Percentiles rank a stretch among this genome's conserved stretches.
These are phyloP conservation scores for Panicum virgatum DNA, from an alignment of 202 grass and related monocot species.

Conservation along the genomic window DNA sequence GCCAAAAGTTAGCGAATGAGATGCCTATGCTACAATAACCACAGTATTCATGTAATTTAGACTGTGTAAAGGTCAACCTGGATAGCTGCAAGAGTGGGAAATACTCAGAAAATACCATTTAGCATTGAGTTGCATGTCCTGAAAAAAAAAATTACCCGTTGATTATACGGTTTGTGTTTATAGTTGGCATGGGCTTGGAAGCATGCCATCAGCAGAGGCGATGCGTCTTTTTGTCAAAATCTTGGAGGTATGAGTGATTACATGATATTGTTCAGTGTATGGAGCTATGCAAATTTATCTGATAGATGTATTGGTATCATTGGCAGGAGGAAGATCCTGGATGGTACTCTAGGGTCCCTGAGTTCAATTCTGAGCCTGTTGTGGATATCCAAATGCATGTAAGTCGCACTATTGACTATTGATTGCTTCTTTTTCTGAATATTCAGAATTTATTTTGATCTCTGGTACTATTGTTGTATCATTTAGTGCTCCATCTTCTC, in stretches of 20 bases:
- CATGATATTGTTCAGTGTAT: constrained; percentile 26
- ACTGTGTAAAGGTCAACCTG: constrained; percentile 3
- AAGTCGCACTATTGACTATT: constrained; percentile 41
- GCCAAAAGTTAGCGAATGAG: constrained; percentile 2
- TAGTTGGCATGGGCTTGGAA: constrained; percentile 98
- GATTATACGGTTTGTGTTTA: constrained; percentile 36
- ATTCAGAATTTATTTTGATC: constrained; percentile 7
- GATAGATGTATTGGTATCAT: constrained; percentile 30
- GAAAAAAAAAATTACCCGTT: background rate
- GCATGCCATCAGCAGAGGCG: constrained; percentile 85
- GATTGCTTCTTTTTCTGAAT: background rate
- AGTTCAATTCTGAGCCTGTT: constrained; percentile 63
- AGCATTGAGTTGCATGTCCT: background rate
- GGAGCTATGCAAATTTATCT: constrained; percentile 27
- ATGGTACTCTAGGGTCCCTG: constrained; percentile 86
- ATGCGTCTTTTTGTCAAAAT: constrained; percentile 99
- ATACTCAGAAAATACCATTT: background rate
- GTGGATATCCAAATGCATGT: constrained; percentile 92
- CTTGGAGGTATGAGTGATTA: constrained; percentile 69
- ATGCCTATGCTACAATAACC: background rate
- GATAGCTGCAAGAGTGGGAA: background rate
- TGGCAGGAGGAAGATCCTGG: constrained; percentile 98
- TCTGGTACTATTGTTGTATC: constrained; percentile 18
- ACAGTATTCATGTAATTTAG: background rate
- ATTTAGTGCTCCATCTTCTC: constrained; percentile 7